A percentile compares a stretch with the other conserved stretches of the same genome.
These are phyloP conservation scores for Ustilago tritici DNA, from an alignment of 1,284 basidiomycete species.

Conservation along the genomic window DNA sequence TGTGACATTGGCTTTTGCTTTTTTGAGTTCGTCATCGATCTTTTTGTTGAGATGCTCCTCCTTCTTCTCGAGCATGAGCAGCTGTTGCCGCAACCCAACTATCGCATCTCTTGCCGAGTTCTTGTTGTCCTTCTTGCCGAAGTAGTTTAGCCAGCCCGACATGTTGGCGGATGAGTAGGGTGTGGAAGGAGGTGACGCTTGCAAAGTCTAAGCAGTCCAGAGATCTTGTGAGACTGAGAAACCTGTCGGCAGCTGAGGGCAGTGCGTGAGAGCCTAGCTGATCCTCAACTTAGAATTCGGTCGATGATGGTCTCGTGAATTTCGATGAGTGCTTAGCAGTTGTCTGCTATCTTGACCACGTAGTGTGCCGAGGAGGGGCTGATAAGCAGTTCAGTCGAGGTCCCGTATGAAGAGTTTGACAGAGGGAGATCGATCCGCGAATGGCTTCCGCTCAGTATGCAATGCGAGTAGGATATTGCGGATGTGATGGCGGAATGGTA, in stretches of 20 bases:
- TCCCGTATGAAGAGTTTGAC: neutral
- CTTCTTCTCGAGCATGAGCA: slow-evolving; percentile 98
- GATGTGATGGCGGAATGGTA: neutral
- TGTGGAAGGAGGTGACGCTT: neutral
- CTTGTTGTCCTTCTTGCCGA: slow-evolving; percentile 67
- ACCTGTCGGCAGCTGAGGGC: neutral
- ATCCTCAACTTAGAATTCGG: neutral
- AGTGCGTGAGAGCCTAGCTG: neutral
- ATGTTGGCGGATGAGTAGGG: slow-evolving; percentile 39
- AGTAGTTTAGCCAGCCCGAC: slow-evolving; percentile 68
- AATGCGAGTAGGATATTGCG: neutral
- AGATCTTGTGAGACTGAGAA: neutral
- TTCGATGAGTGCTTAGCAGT: neutral
- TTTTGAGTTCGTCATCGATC: slow-evolving; percentile 93
- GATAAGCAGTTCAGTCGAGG: neutral
- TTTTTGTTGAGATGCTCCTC: slow-evolving; percentile 96
- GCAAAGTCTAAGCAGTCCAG: neutral
- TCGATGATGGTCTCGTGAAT: neutral
- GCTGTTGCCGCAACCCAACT: slow-evolving; percentile 71
- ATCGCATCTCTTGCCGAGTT: slow-evolving; percentile 71
- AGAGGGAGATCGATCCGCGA: neutral
- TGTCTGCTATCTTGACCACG: neutral
- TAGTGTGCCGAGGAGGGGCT: neutral
- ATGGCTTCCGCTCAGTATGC: no score
- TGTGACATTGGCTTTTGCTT: slow-evolving; percentile 92